phyloP scores from a whole-genome alignment of 1,284 basidiomycete species.

The Ustilago lituana region DNA sequence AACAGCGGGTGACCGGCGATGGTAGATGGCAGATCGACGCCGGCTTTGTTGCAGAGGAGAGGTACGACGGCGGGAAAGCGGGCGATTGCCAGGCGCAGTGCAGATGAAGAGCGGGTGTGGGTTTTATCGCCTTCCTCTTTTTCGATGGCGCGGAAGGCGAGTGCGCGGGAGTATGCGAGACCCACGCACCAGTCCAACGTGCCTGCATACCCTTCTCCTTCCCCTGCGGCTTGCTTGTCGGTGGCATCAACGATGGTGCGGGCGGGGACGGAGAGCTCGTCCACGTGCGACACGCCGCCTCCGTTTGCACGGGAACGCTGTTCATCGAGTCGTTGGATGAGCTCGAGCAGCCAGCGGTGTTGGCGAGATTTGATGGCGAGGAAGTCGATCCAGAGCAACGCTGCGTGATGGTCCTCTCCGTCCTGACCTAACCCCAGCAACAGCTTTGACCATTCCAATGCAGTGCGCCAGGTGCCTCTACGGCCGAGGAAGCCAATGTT shows the following conservation, averaged over 20 bases:
- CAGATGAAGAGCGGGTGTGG: constrained; percentile 29
- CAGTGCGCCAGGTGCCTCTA: constrained; percentile 64
- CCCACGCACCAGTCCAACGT: constrained; percentile 64
- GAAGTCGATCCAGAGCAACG: constrained; percentile 65
- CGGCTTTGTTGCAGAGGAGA: constrained; percentile 57
- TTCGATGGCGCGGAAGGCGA: constrained; percentile 55
- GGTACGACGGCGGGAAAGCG: constrained; percentile 56
- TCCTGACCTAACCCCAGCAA: constrained; percentile 55
- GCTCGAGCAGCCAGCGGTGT: constrained; percentile 58
- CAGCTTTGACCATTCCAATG: constrained; percentile 65
- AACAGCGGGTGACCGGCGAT: constrained; percentile 28
- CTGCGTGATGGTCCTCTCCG: constrained; percentile 62
- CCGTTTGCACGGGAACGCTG: constrained; percentile 14
- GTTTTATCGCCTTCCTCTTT: constrained; percentile 52
- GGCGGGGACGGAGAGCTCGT: constrained; percentile 38
- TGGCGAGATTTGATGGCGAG: constrained; percentile 62
- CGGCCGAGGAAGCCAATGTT: constrained; percentile 61
- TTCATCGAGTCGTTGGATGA: constrained; percentile 51
- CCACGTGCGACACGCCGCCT: constrained; percentile 16
- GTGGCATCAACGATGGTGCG: constrained; percentile 44
- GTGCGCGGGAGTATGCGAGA: constrained; percentile 53
- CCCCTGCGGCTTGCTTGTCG: constrained; percentile 39
- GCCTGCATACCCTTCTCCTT: constrained; percentile 32
- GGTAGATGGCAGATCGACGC: constrained; percentile 40
- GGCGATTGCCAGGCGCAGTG: constrained; percentile 57